phyloP scores from a whole-genome alignment of 208 protist species.

The Trichomonas tenax region DNA sequence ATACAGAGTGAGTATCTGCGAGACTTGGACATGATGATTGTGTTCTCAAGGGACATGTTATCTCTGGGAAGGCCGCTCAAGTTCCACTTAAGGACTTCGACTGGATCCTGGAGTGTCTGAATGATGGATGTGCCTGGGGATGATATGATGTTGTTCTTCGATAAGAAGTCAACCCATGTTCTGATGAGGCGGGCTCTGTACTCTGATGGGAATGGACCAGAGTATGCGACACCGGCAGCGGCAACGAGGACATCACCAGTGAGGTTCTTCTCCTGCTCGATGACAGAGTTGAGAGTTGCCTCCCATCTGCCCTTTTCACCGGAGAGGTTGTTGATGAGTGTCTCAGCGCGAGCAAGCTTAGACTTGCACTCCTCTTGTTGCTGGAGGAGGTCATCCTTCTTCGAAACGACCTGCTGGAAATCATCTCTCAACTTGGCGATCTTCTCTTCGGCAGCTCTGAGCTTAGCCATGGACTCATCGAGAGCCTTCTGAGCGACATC shows the following conservation, averaged over 20 bases:
- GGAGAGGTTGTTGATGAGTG: slow-evolving; percentile 78
- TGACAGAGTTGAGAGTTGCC: slow-evolving; percentile 64
- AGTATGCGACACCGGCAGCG: slow-evolving; percentile 77
- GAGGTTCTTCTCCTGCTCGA: slow-evolving; percentile 53
- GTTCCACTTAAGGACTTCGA: slow-evolving; percentile 72
- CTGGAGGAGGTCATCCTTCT: slow-evolving; percentile 72
- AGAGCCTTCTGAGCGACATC: slow-evolving; percentile 66
- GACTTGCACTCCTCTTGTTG: slow-evolving; percentile 73
- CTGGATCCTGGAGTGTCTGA: slow-evolving; percentile 72
- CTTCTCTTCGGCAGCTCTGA: slow-evolving; percentile 68
- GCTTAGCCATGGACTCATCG: slow-evolving; percentile 57
- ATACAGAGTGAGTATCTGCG: slow-evolving; percentile 91
- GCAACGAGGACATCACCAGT: slow-evolving; percentile 84
- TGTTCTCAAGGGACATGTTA: slow-evolving; percentile 83
- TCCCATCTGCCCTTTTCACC: slow-evolving; percentile 77
- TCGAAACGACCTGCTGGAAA: slow-evolving; percentile 63
- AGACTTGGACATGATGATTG: slow-evolving; percentile 72
- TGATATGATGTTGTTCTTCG: slow-evolving; percentile 50
- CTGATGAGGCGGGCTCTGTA: slow-evolving; percentile 66
- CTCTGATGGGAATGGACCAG: slow-evolving; percentile 73
- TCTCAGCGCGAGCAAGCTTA: slow-evolving; percentile 74
- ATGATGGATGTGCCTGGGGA: slow-evolving; percentile 61
- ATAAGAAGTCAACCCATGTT: neutral
- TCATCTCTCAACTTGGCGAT: slow-evolving; percentile 69
- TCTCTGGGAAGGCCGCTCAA: slow-evolving; percentile 82